These are phyloP conservation scores for Carpinus fangiana DNA, from an alignment of 306 rosid genomes.

Conservation along the genomic window DNA sequence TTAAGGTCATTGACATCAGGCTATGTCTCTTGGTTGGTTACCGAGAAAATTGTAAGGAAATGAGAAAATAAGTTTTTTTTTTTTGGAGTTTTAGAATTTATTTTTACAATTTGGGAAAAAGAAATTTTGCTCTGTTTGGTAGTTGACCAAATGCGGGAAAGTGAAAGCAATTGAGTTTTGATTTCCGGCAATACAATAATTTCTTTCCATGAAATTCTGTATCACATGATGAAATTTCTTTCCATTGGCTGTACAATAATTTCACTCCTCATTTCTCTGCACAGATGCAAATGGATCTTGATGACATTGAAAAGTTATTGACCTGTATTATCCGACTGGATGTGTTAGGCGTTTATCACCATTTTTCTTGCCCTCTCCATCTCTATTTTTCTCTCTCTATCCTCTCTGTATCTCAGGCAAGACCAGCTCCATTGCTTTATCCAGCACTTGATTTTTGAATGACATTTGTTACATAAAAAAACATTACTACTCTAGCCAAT, in stretches of 20 bases:
- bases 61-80: no score
- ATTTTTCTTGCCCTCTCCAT: conserved; percentile 26
- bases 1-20: no score
- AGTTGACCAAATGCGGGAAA: background rate
- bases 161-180: background rate
- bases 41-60: no score
- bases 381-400: conserved; percentile 5
- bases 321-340: conserved; percentile 65
- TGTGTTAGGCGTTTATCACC: conserved; percentile 57
- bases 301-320: conserved; percentile 60
- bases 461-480: background rate
- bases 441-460: conserved; percentile 7
- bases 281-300: conserved; percentile 85
- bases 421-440: background rate
- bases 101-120: background rate
- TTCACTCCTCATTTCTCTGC: conserved; percentile 28
- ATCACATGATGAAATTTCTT: conserved; percentile 31
- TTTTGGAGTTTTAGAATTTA: background rate
- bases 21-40: no score
- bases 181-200: background rate
- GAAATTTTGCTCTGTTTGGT: background rate
- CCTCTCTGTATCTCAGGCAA: background rate
- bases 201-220: background rate
- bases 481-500: conserved; percentile 15
- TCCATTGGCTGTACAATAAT: conserved; percentile 6